A percentile compares a stretch with the other conserved stretches of the same genome.
Evolutionary conservation across 805 yeast genomes (phyloP).

Genomic region (Brettanomyces bruxellensis): DNA sequence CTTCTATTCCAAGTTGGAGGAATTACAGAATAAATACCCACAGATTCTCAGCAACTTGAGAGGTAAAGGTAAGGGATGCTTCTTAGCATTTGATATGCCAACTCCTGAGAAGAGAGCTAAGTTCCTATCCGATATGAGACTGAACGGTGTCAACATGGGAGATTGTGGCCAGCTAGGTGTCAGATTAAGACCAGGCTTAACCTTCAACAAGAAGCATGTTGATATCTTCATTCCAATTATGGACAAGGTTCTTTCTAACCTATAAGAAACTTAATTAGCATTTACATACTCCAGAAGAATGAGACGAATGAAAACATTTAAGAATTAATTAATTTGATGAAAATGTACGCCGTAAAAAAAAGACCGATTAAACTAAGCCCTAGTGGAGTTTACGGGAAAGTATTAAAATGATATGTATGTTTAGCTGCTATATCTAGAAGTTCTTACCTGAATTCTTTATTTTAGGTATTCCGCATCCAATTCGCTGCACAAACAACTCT

Average conservation of each 20-base stretch:
- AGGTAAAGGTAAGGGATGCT: conserved; percentile 69
- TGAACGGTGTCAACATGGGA: conserved; percentile 68
- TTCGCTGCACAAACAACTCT: no score
- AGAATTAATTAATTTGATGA: no score
- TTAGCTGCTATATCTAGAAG: no score
- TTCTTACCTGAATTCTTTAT: no score
- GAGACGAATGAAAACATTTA: background rate
- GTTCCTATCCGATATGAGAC: conserved; percentile 51
- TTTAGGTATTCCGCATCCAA: no score
- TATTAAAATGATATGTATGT: no score
- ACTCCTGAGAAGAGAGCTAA: conserved; percentile 47
- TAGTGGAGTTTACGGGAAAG: no score
- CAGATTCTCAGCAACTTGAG: conserved; percentile 45
- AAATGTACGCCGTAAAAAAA: no score
- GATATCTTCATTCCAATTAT: conserved; percentile 47
- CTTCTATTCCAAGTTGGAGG: conserved; percentile 47
- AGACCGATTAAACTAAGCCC: no score
- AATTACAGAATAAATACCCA: conserved; percentile 48
- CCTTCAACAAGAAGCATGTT: conserved; percentile 74
- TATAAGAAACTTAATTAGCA: conserved; percentile 9
- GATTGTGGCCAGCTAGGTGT: conserved; percentile 77
- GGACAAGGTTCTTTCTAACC: conserved; percentile 25
- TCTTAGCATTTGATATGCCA: conserved; percentile 72
- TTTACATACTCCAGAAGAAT: background rate
- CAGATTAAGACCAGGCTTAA: conserved; percentile 72